Evolutionary conservation across 805 yeast genomes (phyloP).

Genomic region (Ogataea trehaloabstinens): DNA sequence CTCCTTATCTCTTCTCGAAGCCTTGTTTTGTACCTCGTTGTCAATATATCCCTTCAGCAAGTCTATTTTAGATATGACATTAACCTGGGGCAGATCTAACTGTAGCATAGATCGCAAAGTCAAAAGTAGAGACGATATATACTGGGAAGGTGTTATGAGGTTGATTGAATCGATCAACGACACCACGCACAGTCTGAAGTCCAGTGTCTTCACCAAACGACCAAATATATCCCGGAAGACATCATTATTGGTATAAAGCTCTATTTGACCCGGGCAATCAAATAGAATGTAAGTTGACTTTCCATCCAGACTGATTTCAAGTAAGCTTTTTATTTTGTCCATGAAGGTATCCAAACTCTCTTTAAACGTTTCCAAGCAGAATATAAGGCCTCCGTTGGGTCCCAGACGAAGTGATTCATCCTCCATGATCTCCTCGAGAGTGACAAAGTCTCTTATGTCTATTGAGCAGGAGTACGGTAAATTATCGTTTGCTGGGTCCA

Average conservation of each 20-base stretch:
- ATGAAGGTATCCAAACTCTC: slow-evolving; percentile 58
- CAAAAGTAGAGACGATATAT: slow-evolving; percentile 74
- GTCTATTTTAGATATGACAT: slow-evolving; percentile 91
- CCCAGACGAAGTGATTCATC: slow-evolving; percentile 48
- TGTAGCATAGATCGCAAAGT: slow-evolving; percentile 91
- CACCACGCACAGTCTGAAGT: slow-evolving; percentile 78
- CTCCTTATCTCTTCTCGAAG: slow-evolving; percentile 16
- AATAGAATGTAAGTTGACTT: slow-evolving; percentile 63
- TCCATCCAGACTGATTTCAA: slow-evolving; percentile 41
- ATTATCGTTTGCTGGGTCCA: slow-evolving; percentile 78
- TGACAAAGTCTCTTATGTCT: slow-evolving; percentile 56
- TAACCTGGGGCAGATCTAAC: slow-evolving; percentile 87
- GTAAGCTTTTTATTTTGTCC: slow-evolving; percentile 52
- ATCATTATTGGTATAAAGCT: slow-evolving; percentile 85
- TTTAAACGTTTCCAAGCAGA: slow-evolving; percentile 71
- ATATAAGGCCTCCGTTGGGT: slow-evolving; percentile 85
- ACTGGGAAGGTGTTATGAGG: slow-evolving; percentile 83
- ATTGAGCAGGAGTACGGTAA: slow-evolving; percentile 53
- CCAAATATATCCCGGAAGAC: slow-evolving; percentile 69
- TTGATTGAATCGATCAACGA: slow-evolving; percentile 81
- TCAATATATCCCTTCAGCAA: slow-evolving; percentile 53
- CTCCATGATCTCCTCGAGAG: slow-evolving; percentile 59
- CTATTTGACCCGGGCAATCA: slow-evolving; percentile 97
- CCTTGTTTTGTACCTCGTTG: slow-evolving; percentile 23
- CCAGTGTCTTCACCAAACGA: slow-evolving; percentile 58